Conservation (phyloP, 441 rosid species). For the Euphorbia schlechtendalii region DNA sequence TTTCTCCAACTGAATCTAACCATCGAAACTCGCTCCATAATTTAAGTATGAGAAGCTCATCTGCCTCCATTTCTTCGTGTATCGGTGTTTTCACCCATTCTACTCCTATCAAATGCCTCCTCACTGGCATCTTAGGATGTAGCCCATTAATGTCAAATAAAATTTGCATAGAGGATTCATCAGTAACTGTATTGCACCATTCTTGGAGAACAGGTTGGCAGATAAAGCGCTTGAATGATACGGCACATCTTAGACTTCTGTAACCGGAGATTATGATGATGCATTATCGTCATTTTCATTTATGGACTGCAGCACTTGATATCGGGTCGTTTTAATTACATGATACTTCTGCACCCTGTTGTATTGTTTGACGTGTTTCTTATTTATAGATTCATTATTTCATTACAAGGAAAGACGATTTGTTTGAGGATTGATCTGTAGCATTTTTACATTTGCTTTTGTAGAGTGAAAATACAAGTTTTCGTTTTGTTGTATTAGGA, state of each 20-base stretch:
- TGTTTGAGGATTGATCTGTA: constrained; percentile 29
- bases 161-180: constrained; percentile 82
- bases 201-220: constrained; percentile 89
- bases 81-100: constrained; percentile 80
- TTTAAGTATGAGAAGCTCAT: constrained; percentile 37
- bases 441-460: constrained; percentile 27
- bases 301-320: constrained; percentile 13
- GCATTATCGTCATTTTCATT: no score
- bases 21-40: constrained; percentile 37
- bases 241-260: constrained; percentile 81
- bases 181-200: constrained; percentile 76
- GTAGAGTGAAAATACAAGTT: constrained; percentile 21
- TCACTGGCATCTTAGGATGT: constrained; percentile 76
- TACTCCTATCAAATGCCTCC: constrained; percentile 68
- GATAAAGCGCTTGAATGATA: constrained; percentile 78
- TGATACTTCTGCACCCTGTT: constrained; percentile 26
- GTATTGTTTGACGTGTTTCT: constrained; percentile 35
- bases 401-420: constrained; percentile 12
- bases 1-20: constrained; percentile 47
- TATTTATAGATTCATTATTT: constrained; percentile 23
- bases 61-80: constrained; percentile 36
- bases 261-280: constrained; percentile 27
- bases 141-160: constrained; percentile 63
- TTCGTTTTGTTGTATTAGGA: constrained; percentile 14
- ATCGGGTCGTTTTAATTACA: constrained; percentile 16